Evolutionary conservation across 805 yeast genomes (phyloP).

Genomic region (Hanseniaspora meyeri): DNA sequence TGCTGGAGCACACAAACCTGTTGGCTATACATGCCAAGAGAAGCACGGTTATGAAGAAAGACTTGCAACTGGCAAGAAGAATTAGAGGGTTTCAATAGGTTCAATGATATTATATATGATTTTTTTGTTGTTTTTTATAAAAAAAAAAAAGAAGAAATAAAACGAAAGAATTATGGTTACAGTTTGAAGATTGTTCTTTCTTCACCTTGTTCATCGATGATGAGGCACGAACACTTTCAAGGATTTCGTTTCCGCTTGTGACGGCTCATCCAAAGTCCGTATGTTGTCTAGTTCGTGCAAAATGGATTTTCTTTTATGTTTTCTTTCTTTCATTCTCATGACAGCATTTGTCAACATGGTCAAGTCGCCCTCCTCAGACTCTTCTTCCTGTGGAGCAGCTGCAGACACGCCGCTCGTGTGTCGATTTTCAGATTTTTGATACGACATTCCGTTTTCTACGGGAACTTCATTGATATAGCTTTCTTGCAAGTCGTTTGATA

Average conservation of each 20-base stretch:
- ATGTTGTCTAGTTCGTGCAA: neutral
- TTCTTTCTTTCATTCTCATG: conserved; percentile 4
- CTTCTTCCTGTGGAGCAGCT: neutral
- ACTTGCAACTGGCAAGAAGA: conserved; percentile 67
- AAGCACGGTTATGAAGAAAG: conserved; percentile 78
- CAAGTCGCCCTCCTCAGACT: conserved; percentile 2
- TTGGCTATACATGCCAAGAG: conserved; percentile 71
- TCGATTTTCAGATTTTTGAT: neutral
- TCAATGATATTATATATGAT: neutral
- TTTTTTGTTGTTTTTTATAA: neutral
- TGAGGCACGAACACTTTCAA: conserved; percentile 11
- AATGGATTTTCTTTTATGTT: neutral
- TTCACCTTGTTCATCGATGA: neutral
- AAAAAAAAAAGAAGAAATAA: neutral
- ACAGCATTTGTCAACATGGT: conserved; percentile 10
- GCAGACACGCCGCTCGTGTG: neutral
- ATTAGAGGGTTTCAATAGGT: conserved; percentile 42
- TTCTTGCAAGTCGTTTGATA: neutral
- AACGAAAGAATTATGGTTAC: neutral
- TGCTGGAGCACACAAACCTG: conserved; percentile 64
- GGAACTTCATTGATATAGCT: neutral
- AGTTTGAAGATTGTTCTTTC: neutral
- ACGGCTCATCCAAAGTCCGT: neutral
- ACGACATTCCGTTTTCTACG: too few relatives aligned
- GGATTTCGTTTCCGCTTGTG: neutral